Percentiles rank a stretch among this genome's conserved stretches.
These are phyloP conservation scores for Knufia petricola DNA, from an alignment of 2,329 filamentous ascomycete species.

Conservation along the genomic window DNA sequence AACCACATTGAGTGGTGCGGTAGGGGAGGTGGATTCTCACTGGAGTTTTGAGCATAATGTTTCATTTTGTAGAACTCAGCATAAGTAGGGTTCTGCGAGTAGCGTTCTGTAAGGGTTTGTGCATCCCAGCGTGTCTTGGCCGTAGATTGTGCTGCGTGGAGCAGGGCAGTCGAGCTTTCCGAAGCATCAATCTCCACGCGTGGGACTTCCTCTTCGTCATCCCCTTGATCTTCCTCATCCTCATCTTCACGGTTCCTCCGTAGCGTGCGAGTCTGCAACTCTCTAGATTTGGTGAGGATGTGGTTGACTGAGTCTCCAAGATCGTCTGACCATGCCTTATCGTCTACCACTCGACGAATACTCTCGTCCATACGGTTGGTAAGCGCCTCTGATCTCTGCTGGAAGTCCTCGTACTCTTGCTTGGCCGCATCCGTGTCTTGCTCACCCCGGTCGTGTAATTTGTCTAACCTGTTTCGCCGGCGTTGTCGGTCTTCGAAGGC, in stretches of 20 bases:
- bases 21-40: slow-evolving; percentile 44
- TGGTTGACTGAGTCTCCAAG: slow-evolving; percentile 37
- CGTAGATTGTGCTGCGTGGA: slow-evolving; percentile 23
- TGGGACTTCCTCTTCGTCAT: slow-evolving; percentile 30
- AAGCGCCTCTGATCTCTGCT: slow-evolving; percentile 40
- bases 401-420: slow-evolving; percentile 33
- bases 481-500: slow-evolving; percentile 11
- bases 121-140: slow-evolving; percentile 15
- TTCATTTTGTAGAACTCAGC: slow-evolving; percentile 51
- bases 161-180: slow-evolving; percentile 13
- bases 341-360: slow-evolving; percentile 51
- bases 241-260: slow-evolving; percentile 28
- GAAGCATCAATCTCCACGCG: slow-evolving; percentile 2
- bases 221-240: slow-evolving; percentile 31
- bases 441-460: slow-evolving; percentile 11
- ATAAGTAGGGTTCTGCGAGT: slow-evolving; percentile 52
- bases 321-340: slow-evolving; percentile 37
- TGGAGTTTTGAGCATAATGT: slow-evolving; percentile 49
- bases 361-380: slow-evolving; percentile 49
- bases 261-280: slow-evolving; percentile 21
- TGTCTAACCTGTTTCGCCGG: slow-evolving; percentile 11
- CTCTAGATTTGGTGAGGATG: slow-evolving; percentile 32
- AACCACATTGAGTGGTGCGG: slow-evolving; percentile 56
- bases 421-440: slow-evolving; percentile 24
- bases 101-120: slow-evolving; percentile 33